These are phyloP conservation scores for Colletotrichum destructivum DNA, from an alignment of 2,329 filamentous ascomycete species.

Conservation along the genomic window DNA sequence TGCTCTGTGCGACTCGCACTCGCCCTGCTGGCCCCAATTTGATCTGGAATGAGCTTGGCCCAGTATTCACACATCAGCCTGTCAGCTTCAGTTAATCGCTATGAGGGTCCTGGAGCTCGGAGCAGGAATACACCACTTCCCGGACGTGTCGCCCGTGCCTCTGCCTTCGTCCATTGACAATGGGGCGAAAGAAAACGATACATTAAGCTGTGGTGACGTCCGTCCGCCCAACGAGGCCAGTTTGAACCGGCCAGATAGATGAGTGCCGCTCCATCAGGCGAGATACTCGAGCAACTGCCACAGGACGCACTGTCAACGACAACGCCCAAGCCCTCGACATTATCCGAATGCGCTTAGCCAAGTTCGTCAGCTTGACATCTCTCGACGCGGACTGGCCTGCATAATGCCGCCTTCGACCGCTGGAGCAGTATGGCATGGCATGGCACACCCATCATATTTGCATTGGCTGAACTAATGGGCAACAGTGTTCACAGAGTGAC, in stretches of 20 bases:
- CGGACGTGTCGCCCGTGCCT: conserved; percentile 7
- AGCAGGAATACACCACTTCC: neutral
- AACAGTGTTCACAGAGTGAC: neutral
- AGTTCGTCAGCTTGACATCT: conserved; percentile 7
- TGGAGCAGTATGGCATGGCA: neutral
- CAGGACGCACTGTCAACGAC: conserved; percentile 7
- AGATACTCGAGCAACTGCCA: conserved; percentile 5
- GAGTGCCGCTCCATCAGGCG: neutral
- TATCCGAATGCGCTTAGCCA: conserved; percentile 21
- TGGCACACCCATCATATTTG: neutral
- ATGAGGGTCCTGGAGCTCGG: neutral
- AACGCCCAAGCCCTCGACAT: neutral
- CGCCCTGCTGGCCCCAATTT: conserved; percentile 7
- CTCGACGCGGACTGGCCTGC: conserved; percentile 6
- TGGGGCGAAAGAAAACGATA: neutral
- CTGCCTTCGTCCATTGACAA: conserved; percentile 9
- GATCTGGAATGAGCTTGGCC: conserved; percentile 6
- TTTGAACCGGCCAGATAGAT: conserved; percentile 9
- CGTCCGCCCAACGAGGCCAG: conserved; percentile 5
- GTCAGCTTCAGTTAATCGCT: neutral
- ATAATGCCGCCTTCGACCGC: neutral
- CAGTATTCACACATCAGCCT: conserved; percentile 2
- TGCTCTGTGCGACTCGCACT: conserved; percentile 25
- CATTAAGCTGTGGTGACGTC: conserved; percentile 17
- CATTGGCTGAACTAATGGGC: neutral